phyloP scores from a whole-genome alignment of 371 early-diverging fungal genomes.

The Funneliformis caledonium region DNA sequence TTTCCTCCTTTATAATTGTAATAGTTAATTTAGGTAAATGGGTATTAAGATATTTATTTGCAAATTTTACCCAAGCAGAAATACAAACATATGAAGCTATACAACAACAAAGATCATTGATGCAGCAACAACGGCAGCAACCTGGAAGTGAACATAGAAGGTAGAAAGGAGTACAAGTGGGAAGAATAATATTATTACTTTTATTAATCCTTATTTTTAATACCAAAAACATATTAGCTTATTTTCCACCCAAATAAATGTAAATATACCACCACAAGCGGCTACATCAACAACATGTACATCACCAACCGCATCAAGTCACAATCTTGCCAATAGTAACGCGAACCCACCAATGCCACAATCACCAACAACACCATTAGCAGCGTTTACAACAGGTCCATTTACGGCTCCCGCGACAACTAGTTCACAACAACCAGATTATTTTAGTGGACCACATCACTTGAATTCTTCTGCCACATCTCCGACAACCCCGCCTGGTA shows the following conservation, averaged over 20 bases:
- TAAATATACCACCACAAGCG: not conserved
- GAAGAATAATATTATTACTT: not conserved
- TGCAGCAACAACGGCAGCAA: constrained; percentile 26
- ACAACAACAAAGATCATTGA: constrained; percentile 13
- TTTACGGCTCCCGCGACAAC: constrained; percentile 55
- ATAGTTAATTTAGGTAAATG: constrained; percentile 85
- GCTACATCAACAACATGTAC: constrained; percentile 4
- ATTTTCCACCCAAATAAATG: not conserved
- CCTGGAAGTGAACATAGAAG: not conserved
- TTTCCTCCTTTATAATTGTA: not conserved
- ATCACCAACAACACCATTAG: constrained; percentile 36
- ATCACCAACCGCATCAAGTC: not conserved
- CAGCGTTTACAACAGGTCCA: constrained; percentile 51
- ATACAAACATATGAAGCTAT: constrained; percentile 49
- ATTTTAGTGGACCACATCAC: constrained; percentile 56
- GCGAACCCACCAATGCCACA: constrained; percentile 4
- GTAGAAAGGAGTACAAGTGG: not conserved
- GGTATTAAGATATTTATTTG: constrained; percentile 77
- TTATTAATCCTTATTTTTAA: not conserved
- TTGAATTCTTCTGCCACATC: constrained; percentile 13
- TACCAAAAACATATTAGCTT: not conserved
- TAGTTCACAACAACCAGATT: constrained; percentile 48
- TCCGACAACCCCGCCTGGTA: not conserved
- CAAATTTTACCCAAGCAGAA: constrained; percentile 56
- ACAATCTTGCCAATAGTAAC: not conserved